A percentile compares a stretch with the other conserved stretches of the same genome.
phyloP scores from a whole-genome alignment of 225 moss, liverwort and hornwort genomes.

The Polytrichum commune region DNA sequence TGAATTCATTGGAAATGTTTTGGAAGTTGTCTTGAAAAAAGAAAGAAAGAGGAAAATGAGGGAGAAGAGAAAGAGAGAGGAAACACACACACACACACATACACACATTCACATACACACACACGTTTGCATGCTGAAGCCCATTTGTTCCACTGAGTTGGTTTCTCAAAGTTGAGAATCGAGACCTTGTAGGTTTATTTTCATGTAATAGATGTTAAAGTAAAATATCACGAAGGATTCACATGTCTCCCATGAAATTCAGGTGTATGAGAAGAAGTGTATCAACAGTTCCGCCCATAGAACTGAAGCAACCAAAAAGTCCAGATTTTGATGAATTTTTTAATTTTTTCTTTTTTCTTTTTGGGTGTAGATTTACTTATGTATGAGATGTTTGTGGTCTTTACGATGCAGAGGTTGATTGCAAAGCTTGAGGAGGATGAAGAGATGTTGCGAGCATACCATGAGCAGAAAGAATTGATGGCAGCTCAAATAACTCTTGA shows the following conservation, averaged over 20 bases:
- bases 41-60: too few relatives aligned
- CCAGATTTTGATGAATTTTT: too few relatives aligned
- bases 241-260: too few relatives aligned
- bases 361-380: too few relatives aligned
- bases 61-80: too few relatives aligned
- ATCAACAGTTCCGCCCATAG: too few relatives aligned
- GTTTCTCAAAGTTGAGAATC: background rate
- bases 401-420: background rate
- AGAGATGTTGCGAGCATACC: slow-evolving; percentile 1
- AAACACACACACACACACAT: background rate
- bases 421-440: slow-evolving; percentile 1
- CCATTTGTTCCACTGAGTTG: background rate
- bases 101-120: background rate
- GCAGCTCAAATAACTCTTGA: background rate
- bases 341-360: too few relatives aligned
- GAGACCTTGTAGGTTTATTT: background rate
- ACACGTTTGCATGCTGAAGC: background rate
- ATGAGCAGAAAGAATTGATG: background rate
- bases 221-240: too few relatives aligned
- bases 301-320: too few relatives aligned
- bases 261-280: too few relatives aligned
- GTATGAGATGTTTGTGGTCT: background rate
- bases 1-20: too few relatives aligned
- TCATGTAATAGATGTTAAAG: background rate
- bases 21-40: too few relatives aligned